Base-by-base conservation (phyloP, 2,329 filamentous ascomycete species). In the Calonectria multiphialidica region DNA sequence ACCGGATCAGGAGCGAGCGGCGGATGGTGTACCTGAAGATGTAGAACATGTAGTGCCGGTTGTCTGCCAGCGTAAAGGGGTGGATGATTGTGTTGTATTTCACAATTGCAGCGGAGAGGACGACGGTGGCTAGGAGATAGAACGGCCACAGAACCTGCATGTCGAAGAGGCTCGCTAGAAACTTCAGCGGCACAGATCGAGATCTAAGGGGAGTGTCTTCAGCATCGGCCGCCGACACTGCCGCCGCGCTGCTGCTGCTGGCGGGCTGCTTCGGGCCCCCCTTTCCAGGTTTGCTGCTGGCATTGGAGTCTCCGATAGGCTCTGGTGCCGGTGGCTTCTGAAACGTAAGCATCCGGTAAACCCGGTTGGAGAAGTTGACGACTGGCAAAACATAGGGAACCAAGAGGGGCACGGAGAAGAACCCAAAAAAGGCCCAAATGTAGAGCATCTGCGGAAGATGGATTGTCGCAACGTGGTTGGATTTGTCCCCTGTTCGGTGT, bases 41-140 rank as follows among this genome's bases (percentile, higher is more conserved):
- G 85, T 99, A 99, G 83, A 99, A 99, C 82, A 98, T 93, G 86
- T 98, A 99, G 83, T 99, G 97, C 2, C 97, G 89, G 83, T 99
- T 99, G 83, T 99, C 97, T 40, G 97, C 97, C 1, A 98, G 89
- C 0, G 96, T 98, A 82, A 98, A 99, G 0, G 97, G 96, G 80
- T 99, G 97, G 50, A 98, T 90, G 74, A 98, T 93, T 40, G 97
- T 99, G 87, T 98, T 98, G 88, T 90, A 93, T 74, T 91, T 90
- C 28, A 98, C 91, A 23, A 91, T 82, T 15, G 81, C 76, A 2
- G 86, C 55, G 0, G 88, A 87, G 9, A 84, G 68, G 8, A 80
- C 67, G 0, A 87, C 57, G 3, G 85, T 84, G 1, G 76, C 74
- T 9, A 82, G 35, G 5, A 87, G 53, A 45, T 86, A 84, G 10